Conservation (phyloP, 805 yeast genomes). For the Yarrowia bubula region DNA sequence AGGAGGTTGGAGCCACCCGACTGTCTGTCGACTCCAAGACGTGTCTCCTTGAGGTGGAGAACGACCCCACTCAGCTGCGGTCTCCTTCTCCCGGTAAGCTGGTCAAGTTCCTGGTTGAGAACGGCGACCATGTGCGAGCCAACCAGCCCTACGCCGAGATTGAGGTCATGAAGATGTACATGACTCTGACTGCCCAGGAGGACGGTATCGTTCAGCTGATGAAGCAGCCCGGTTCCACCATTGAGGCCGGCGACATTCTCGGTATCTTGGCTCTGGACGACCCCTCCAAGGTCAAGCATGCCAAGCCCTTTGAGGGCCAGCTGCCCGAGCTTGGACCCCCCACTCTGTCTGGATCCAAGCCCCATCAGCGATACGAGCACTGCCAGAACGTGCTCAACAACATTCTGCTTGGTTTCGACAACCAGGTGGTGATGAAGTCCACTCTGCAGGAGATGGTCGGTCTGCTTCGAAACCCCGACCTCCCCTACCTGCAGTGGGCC, state of each 20-base stretch:
- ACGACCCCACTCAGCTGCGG: slow-evolving; percentile 97
- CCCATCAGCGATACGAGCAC: slow-evolving; percentile 68
- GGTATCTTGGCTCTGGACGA: slow-evolving; percentile 94
- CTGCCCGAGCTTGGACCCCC: slow-evolving; percentile 88
- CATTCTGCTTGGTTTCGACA: slow-evolving; percentile 88
- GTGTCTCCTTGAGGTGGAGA: slow-evolving; percentile 88
- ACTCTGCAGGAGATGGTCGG: slow-evolving; percentile 71
- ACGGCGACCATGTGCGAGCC: slow-evolving; percentile 86
- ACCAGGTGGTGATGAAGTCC: slow-evolving; percentile 88
- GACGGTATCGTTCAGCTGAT: slow-evolving; percentile 88
- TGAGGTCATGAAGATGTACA: slow-evolving; percentile 99
- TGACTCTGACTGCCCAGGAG: slow-evolving; percentile 94
- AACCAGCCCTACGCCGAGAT: slow-evolving; percentile 98
- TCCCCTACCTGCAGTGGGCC: slow-evolving; percentile 93
- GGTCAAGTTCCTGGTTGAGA: slow-evolving; percentile 88
- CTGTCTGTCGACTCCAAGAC: slow-evolving; percentile 94
- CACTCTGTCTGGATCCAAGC: slow-evolving; percentile 74
- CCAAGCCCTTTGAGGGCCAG: slow-evolving; percentile 91
- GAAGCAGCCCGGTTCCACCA: slow-evolving; percentile 98
- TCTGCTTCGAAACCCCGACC: slow-evolving; percentile 70
- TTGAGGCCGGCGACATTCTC: slow-evolving; percentile 93
- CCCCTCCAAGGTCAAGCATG: slow-evolving; percentile 96
- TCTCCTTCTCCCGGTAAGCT: slow-evolving; percentile 99
- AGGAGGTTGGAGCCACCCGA: slow-evolving; percentile 93
- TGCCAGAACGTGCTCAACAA: slow-evolving; percentile 63